Evolutionary conservation across 305 asterid species (phyloP), one percentile per base, ranked within the genome.

Genomic region (Fraxinus angustifolia): DNA sequence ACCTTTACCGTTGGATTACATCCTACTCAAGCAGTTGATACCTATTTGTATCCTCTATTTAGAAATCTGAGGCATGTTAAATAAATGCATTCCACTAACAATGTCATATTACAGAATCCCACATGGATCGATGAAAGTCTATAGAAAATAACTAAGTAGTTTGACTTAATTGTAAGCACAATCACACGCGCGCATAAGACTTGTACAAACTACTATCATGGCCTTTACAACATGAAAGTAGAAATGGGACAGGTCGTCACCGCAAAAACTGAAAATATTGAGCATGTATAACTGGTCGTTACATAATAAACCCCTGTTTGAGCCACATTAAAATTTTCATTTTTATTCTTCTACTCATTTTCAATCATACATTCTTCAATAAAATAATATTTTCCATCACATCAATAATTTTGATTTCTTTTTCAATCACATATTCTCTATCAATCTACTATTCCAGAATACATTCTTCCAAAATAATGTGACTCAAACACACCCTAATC

Each of bases 11-110:
- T 71, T 87, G 84, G 80, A 86, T 82, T 88, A 65, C 75, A 77
- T 72, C 83, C 14, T 86, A 91, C 94, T 86, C 91, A 84, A 87
- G 83, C 82, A 40, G 73, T 85, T 79, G 89, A 88, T 85, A 78
- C 87, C 73, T 74, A 42, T 70, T 78, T 79, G 60, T 81, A 79
- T 67, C 38, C 76, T 79, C 33, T 5, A 73, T 12, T 16, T 36
- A 79, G 17, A 21, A 40, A 78, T 78, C 28, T 78, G 34, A 65
- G 17, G 33, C 73, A 26, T 23, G 70, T 60, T 21, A 60, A 21
- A 21, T 21, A 8, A 60, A 19, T 17, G 33, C 70, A 58, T 58
- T 60, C 10, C 33, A 21, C 70, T 8, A 19, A 3, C 26, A 10
- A 56, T 17, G 67, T 56, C 67, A 56, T 19, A 56, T n/a, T n/a